These are phyloP conservation scores for Cystofilobasidium bisporidii DNA, from an alignment of 768 basidiomycete genomes.

Conservation along the genomic window DNA sequence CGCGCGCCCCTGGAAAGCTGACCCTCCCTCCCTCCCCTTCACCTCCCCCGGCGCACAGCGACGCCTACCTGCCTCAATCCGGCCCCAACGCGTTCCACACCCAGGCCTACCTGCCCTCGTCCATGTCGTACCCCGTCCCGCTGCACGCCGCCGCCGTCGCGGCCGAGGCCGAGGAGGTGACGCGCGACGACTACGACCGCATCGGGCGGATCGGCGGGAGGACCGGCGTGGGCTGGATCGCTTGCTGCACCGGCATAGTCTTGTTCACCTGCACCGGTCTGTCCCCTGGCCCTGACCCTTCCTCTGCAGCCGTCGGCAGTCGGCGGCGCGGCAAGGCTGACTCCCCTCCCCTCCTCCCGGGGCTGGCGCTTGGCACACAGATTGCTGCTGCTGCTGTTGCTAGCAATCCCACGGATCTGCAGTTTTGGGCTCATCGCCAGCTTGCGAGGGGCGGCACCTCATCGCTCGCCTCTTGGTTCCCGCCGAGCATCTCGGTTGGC, in stretches of 20 bases:
- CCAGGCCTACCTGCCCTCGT: constrained; percentile 8
- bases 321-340: no score
- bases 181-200: constrained; percentile 2
- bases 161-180: neutral
- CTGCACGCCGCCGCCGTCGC: neutral
- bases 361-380: no score
- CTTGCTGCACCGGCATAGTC: neutral
- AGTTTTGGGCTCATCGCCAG: no score
- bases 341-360: no score
- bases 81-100: constrained; percentile 19
- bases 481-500: no score
- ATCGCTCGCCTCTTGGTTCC: no score
- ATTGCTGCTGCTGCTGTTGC: constrained; percentile 17
- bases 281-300: neutral
- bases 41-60: neutral
- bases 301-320: no score
- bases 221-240: constrained; percentile 13
- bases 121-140: neutral
- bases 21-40: no score
- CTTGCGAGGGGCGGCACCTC: no score
- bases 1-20: no score
- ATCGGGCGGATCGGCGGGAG: constrained; percentile 9
- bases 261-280: constrained; percentile 14
- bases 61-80: constrained; percentile 13
- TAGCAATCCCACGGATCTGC: neutral